Evolutionary conservation across 1,284 basidiomycete genomes (phyloP).

Genomic region (Inonotus obliquus): DNA sequence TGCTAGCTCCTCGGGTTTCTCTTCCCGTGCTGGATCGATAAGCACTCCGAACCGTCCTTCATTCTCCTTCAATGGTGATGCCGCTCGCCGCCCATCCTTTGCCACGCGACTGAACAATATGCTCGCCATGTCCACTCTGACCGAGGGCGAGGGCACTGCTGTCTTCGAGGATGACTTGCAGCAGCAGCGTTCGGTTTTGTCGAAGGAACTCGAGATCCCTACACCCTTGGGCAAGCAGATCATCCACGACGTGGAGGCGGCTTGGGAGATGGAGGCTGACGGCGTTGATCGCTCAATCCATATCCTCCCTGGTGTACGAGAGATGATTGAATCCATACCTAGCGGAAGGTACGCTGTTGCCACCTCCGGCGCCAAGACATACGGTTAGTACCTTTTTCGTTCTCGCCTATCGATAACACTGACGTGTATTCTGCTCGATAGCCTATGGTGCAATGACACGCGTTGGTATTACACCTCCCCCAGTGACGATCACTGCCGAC

Average conservation of each 20-base stretch:
- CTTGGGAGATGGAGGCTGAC: conserved; percentile 58
- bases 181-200: conserved; percentile 31
- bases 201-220: conserved; percentile 28
- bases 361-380: conserved; percentile 73
- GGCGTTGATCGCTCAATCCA: conserved; percentile 63
- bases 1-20: conserved; percentile 35
- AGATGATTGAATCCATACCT: conserved; percentile 66
- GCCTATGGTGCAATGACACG: conserved; percentile 66
- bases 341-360: conserved; percentile 68
- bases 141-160: conserved; percentile 32
- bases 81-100: conserved; percentile 52
- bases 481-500: conserved; percentile 75
- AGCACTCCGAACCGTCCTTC: conserved; percentile 27
- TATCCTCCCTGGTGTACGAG: conserved; percentile 70
- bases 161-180: conserved; percentile 33
- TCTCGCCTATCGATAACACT: conserved; percentile 9
- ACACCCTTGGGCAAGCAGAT: conserved; percentile 20
- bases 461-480: conserved; percentile 68
- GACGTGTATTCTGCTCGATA: conserved; percentile 29
- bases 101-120: conserved; percentile 42
- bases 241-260: conserved; percentile 33
- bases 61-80: background rate
- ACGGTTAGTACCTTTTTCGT: conserved; percentile 34
- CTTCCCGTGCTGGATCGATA: conserved; percentile 25
- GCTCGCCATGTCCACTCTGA: conserved; percentile 40